Evolutionary conservation across 805 yeast species (phyloP).

Genomic region (Saccharomycopsis sp.): DNA sequence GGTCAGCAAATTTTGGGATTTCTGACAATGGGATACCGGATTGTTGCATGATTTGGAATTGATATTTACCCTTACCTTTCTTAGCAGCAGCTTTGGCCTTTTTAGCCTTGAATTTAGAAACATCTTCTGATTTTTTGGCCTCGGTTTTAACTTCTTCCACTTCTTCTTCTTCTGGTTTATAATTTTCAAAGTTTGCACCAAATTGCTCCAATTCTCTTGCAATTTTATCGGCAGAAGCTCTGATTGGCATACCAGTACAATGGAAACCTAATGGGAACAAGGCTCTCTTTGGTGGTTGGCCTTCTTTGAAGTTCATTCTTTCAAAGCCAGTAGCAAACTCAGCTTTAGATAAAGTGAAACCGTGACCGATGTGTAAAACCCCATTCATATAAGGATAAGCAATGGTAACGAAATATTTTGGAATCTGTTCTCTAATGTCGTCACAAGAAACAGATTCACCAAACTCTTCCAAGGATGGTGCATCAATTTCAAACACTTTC

Average conservation of each 20-base stretch:
- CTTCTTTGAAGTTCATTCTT: constrained; percentile 68
- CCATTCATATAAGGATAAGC: constrained; percentile 99
- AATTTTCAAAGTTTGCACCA: constrained; percentile 62
- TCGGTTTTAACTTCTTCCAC: constrained; percentile 29
- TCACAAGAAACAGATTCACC: constrained; percentile 49
- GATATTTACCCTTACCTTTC: constrained; percentile 89
- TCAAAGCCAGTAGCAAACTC: constrained; percentile 92
- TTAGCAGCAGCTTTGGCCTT: constrained; percentile 93
- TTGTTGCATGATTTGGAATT: constrained; percentile 94
- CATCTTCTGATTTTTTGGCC: constrained; percentile 54
- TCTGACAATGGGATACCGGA: constrained; percentile 82
- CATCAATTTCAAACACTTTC: constrained; percentile 78
- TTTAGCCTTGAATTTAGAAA: constrained; percentile 85
- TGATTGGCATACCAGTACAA: constrained; percentile 99
- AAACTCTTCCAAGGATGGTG: constrained; percentile 68
- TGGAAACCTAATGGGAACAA: constrained; percentile 96
- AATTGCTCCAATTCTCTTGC: constrained; percentile 87
- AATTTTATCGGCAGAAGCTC: constrained; percentile 92
- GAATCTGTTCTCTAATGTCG: constrained; percentile 69
- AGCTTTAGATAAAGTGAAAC: constrained; percentile 88
- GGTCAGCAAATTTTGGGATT: constrained; percentile 81
- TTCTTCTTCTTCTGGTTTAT: constrained; percentile 50
- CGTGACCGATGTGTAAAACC: constrained; percentile 95
- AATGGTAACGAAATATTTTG: constrained; percentile 88
- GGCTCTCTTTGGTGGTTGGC: constrained; percentile 49